Conservation (phyloP, 495 filamentous ascomycete genomes). For the Tetracladium setigerum region DNA sequence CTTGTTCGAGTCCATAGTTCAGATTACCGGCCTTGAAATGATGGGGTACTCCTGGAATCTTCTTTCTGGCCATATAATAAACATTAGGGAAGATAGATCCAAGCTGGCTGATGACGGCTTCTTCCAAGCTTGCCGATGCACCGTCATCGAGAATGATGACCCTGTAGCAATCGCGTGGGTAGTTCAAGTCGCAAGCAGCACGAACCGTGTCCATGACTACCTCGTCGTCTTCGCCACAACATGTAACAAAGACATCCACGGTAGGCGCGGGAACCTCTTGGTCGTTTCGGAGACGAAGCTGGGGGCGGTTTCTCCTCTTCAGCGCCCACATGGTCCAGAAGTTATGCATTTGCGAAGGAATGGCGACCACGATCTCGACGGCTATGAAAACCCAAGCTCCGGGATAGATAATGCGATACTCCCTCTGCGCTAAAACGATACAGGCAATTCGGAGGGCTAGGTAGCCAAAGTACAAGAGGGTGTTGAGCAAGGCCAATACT, state of each 20-base stretch:
- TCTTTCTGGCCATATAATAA: slow-evolving; percentile 36
- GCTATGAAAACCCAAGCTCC: slow-evolving; percentile 35
- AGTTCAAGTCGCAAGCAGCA: slow-evolving; percentile 39
- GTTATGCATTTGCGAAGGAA: slow-evolving; percentile 35
- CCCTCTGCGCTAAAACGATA: slow-evolving; percentile 31
- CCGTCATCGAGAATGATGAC: slow-evolving; percentile 45
- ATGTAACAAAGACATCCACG: slow-evolving; percentile 44
- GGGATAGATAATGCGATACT: slow-evolving; percentile 18
- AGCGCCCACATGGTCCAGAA: slow-evolving; percentile 35
- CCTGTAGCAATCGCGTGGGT: slow-evolving; percentile 38
- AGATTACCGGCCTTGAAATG: slow-evolving; percentile 51
- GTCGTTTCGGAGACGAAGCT: slow-evolving; percentile 31
- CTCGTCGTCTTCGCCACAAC: slow-evolving; percentile 44
- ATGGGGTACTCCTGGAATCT: slow-evolving; percentile 37
- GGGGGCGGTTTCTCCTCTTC: slow-evolving; percentile 30
- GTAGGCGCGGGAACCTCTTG: slow-evolving; percentile 36
- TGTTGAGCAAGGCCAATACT: slow-evolving; percentile 31
- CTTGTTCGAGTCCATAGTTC: slow-evolving; percentile 38
- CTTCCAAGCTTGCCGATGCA: slow-evolving; percentile 25
- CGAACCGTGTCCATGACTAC: slow-evolving; percentile 44
- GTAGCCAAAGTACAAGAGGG: slow-evolving; percentile 30
- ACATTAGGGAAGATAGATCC: slow-evolving; percentile 27
- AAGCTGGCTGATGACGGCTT: slow-evolving; percentile 22
- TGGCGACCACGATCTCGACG: slow-evolving; percentile 30
- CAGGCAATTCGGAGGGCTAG: slow-evolving; percentile 33